These are phyloP conservation scores for Phaeosphaeriaceae sp. DNA, from an alignment of 2,329 filamentous ascomycete genomes.

Conservation along the genomic window DNA sequence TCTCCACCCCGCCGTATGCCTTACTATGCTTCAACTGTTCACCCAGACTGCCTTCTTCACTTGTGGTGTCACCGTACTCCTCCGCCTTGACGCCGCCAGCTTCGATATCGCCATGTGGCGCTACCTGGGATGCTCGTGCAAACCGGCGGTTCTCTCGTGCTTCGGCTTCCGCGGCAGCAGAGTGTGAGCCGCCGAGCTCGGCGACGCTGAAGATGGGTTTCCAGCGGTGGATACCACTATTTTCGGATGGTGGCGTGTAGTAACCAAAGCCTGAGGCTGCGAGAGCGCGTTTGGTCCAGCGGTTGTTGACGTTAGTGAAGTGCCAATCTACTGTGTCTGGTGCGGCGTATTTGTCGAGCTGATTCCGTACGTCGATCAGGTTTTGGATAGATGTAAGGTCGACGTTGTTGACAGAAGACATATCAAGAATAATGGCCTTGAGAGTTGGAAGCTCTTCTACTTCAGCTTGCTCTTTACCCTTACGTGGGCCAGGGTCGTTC, in stretches of 20 bases:
- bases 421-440: constrained; percentile 90
- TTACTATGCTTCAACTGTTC: constrained; percentile 41
- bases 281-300: constrained; percentile 92
- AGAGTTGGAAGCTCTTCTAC: constrained; percentile 68
- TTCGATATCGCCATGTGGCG: constrained; percentile 52
- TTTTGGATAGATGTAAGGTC: constrained; percentile 93
- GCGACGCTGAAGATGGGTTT: constrained; percentile 93
- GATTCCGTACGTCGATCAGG: constrained; percentile 92
- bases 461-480: constrained; percentile 54
- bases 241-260: constrained; percentile 64
- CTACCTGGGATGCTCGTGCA: constrained; percentile 16
- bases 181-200: constrained; percentile 77
- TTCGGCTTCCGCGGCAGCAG: constrained; percentile 75
- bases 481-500: constrained; percentile 87
- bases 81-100: constrained; percentile 24
- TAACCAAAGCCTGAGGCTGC: constrained; percentile 90
- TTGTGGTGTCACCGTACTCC: constrained; percentile 12
- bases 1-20: constrained; percentile 35
- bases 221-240: constrained; percentile 71
- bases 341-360: constrained; percentile 84
- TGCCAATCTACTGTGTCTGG: constrained; percentile 93
- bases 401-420: constrained; percentile 91
- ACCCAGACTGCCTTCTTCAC: constrained; percentile 37
- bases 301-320: constrained; percentile 88
- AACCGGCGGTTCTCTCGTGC: constrained; percentile 63